Conservation (phyloP, 192 early-diverging fungal species). For the Entophlyctis luteolus region DNA sequence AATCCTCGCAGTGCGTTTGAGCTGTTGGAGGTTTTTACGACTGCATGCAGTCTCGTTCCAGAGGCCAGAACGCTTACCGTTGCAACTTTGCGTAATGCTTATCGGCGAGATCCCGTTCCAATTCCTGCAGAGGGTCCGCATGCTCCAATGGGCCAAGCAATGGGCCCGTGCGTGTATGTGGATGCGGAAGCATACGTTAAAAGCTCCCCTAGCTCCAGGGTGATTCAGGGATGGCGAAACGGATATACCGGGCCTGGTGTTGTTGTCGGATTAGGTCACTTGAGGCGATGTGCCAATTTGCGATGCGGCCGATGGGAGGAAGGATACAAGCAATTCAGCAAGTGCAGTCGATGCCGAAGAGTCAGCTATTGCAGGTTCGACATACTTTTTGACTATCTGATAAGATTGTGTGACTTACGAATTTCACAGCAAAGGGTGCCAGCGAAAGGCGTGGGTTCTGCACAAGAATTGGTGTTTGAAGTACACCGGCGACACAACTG, state of each 20-base stretch:
- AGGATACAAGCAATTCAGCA: conserved; percentile 26
- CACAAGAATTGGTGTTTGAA: conserved; percentile 37
- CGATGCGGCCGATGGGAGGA: conserved; percentile 22
- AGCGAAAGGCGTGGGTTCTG: conserved; percentile 23
- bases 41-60: conserved; percentile 11
- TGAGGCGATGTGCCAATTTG: conserved; percentile 18
- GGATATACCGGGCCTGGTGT: not conserved
- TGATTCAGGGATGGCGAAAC: not conserved
- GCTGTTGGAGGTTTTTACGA: conserved; percentile 20
- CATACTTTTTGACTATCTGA: not conserved
- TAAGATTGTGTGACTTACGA: not conserved
- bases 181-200: not conserved
- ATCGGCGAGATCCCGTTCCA: conserved; percentile 24
- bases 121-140: conserved; percentile 3
- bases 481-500: conserved; percentile 13
- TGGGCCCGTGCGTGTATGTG: conserved; percentile 18
- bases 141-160: conserved; percentile 6
- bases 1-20: conserved; percentile 23
- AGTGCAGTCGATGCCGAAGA: conserved; percentile 25
- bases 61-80: conserved; percentile 17
- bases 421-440: conserved; percentile 21
- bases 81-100: conserved; percentile 21
- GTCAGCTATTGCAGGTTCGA: conserved; percentile 31
- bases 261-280: conserved; percentile 20
- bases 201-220: not conserved